Conservation (phyloP, 2,329 filamentous ascomycete genomes). For the Cytospora paraplurivora region DNA sequence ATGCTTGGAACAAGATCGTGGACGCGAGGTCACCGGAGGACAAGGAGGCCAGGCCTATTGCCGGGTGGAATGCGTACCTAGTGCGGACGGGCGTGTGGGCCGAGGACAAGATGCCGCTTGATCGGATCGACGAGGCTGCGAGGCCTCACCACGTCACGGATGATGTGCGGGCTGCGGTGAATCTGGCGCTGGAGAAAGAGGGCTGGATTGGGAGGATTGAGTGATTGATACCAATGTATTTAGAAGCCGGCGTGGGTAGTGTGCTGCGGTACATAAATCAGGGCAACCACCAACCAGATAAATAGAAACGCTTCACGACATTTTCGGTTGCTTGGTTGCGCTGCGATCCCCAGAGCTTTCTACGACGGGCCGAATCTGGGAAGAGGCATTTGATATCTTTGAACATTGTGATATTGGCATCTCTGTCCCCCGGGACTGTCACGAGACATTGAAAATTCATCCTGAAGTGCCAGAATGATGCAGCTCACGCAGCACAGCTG, state of each 20-base stretch:
- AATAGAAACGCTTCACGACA: too few species aligned
- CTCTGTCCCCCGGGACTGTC: too few species aligned
- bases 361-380: too few species aligned
- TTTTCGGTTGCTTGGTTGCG: too few species aligned
- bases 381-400: too few species aligned
- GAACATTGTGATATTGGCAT: too few species aligned
- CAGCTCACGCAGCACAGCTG: too few species aligned
- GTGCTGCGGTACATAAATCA: too few species aligned
- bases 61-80: slow-evolving; percentile 76
- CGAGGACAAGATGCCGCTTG: slow-evolving; percentile 13
- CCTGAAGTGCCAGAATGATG: too few species aligned
- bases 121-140: not conserved
- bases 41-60: slow-evolving; percentile 35
- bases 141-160: slow-evolving; percentile 52
- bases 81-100: slow-evolving; percentile 79
- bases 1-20: slow-evolving; percentile 63
- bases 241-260: not conserved
- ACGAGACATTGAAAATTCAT: too few species aligned
- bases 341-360: too few species aligned
- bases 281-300: too few species aligned
- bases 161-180: slow-evolving; percentile 75
- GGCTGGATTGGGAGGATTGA: slow-evolving; percentile 40
- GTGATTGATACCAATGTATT: not conserved
- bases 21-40: slow-evolving; percentile 46
- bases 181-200: slow-evolving; percentile 70